Base-by-base conservation (phyloP, 345 rosid species). In the Gossypium raimondii region DNA sequence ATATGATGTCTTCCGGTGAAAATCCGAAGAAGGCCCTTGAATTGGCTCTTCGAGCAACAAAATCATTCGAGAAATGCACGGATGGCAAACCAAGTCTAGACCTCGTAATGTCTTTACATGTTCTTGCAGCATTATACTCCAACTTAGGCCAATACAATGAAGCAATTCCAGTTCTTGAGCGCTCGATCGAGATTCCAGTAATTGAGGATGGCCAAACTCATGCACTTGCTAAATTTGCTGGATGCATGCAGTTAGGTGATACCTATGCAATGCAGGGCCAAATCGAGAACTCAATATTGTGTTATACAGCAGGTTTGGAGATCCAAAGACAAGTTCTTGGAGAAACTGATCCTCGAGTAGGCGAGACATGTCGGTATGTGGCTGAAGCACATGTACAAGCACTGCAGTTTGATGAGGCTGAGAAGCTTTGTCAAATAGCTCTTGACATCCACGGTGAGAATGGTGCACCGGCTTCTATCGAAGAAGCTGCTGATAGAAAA, bases 201-300 rank as follows among this genome's bases (percentile, higher is more conserved):
- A 81, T 94, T 47, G 96, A 94, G 59, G 88, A 88, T 61, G 93
- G 99, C 0, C 92, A 88, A 77, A 83, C 82, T 68, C 98, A 94
- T 71, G 90, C 94, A 2, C 87, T 94, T 10, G 99, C 98, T 18
- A 94, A 94, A 78, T 94, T 94, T 65, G 89, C 97, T 2, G 97
- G 99, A 38, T 94, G 98, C 73, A 94, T 94, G 99, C 99, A 92
- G 78, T 85, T 93, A 38, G 99, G 99, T 63, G 99, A 94, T 76
- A 84, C 94, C 43, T 91, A 94, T 44, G 89, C 90, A 65, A 79
- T 87, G 81, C 78, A 93, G 78, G 98, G 98, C 50, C 98, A 94
- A 77, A 79, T 85, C 20, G 98, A 94, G 80, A 93, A 91, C 72
- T 88, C 98, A 3, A 83, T 92, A 25, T 79, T 92, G 72, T 87